Evolutionary conservation across 2,329 filamentous ascomycete species (phyloP).

Genomic region (Dothideomycetes sp.): DNA sequence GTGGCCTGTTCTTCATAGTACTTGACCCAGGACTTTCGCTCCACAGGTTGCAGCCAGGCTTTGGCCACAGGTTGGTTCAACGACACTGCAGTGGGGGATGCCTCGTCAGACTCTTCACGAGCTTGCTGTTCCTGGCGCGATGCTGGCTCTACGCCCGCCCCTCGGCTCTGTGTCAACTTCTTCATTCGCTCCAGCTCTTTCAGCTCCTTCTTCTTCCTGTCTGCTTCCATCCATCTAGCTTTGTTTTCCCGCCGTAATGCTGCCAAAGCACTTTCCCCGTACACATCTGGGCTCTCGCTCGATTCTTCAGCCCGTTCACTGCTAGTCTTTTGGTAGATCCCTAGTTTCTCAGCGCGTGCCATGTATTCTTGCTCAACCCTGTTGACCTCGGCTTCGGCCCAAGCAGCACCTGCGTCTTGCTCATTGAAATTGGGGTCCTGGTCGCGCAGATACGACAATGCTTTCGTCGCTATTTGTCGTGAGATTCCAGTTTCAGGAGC

Average conservation of each 20-base stretch:
- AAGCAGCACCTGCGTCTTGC: slow-evolving; percentile 18
- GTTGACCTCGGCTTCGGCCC: slow-evolving; percentile 23
- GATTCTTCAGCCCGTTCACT: slow-evolving; percentile 14
- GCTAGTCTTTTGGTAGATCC: slow-evolving; percentile 21
- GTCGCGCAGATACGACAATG: slow-evolving; percentile 21
- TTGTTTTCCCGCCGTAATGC: slow-evolving; percentile 18
- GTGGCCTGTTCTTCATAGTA: slow-evolving; percentile 24
- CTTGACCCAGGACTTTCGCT: slow-evolving; percentile 23
- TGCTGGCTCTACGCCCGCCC: background rate
- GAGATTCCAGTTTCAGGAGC: slow-evolving; percentile 15
- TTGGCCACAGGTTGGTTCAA: slow-evolving; percentile 8
- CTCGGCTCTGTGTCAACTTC: background rate
- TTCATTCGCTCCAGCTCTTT: slow-evolving; percentile 10
- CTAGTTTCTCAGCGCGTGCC: slow-evolving; percentile 20
- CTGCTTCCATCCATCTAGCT: slow-evolving; percentile 10
- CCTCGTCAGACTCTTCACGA: slow-evolving; percentile 2
- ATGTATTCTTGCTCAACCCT: slow-evolving; percentile 18
- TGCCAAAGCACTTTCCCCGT: slow-evolving; percentile 18
- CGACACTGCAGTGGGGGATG: background rate
- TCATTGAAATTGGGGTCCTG: slow-evolving; percentile 23
- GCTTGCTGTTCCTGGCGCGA: background rate
- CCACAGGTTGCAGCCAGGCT: slow-evolving; percentile 18
- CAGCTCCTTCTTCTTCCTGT: slow-evolving; percentile 14
- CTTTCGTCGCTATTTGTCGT: slow-evolving; percentile 18
- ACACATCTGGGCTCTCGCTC: slow-evolving; percentile 16